Conservation (phyloP, 2,329 filamentous ascomycete species). For the Aspergillus nomiae region DNA sequence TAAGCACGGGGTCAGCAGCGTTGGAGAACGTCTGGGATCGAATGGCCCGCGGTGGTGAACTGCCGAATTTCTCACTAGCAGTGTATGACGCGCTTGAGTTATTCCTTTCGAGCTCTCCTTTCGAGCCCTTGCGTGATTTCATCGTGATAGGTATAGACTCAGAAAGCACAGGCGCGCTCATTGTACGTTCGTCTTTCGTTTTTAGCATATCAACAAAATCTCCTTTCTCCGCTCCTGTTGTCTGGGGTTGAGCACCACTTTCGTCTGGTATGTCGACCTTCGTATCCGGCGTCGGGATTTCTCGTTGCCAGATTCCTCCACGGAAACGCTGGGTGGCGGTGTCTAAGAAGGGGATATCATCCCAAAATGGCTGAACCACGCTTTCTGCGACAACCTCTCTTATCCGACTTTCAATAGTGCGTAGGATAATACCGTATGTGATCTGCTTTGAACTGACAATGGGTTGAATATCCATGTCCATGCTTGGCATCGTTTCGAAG, state of each 20-base stretch:
- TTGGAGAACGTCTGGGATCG: constrained; percentile 65
- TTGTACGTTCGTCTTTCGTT: constrained; percentile 36
- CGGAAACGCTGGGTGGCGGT: constrained; percentile 77
- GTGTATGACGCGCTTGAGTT: constrained; percentile 29
- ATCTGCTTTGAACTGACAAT: constrained; percentile 95
- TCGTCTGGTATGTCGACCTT: constrained; percentile 42
- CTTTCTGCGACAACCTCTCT: constrained; percentile 93
- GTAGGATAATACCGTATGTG: constrained; percentile 86
- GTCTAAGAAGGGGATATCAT: constrained; percentile 87
- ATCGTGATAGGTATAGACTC: constrained; percentile 25
- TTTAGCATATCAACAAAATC: constrained; percentile 32
- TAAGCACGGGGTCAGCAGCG: constrained; percentile 66
- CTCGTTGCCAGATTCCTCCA: constrained; percentile 75
- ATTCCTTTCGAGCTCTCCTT: constrained; percentile 24
- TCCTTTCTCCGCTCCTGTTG: constrained; percentile 20
- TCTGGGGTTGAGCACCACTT: constrained; percentile 26
- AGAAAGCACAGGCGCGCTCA: constrained; percentile 35
- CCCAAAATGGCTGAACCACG: constrained; percentile 90
- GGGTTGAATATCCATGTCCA: constrained; percentile 92
- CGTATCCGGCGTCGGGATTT: constrained; percentile 44
- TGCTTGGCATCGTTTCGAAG: constrained; percentile 89
- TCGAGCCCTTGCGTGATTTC: constrained; percentile 32
- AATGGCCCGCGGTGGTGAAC: constrained; percentile 56
- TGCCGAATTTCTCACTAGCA: constrained; percentile 36
- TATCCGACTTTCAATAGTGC: constrained; percentile 92